Base-by-base conservation (phyloP, 805 yeast species). In the Candida ficus region DNA sequence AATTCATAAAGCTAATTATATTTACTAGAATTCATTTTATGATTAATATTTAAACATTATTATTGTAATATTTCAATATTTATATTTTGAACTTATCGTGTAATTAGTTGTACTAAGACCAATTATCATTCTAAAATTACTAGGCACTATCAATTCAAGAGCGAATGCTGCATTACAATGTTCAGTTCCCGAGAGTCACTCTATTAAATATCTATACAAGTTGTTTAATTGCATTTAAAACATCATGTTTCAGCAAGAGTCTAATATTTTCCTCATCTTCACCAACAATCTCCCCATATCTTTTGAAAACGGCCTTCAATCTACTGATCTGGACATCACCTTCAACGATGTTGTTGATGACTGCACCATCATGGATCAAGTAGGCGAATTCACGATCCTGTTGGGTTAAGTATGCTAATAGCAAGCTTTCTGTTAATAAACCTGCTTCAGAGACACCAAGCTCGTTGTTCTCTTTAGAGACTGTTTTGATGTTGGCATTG, bases 381-480 rank as follows among this genome's bases (percentile, higher is more conserved):
- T 66, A 61, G 0, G 81, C 80, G 56, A 78, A 76, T 44, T 73
- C 76, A 32, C 80, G 57, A 52, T 78, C 81, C 32, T 65, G 60
- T 29, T 66, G 62, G 17, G 66, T 64, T 28, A 78, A 53, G 40
- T 55, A 64, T 0, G 71, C 67, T 13, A 72, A 45, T 22, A 76
- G 56, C 29, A 77, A 50, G 3, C 77, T 57, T 46, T 77, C 78
- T 1, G 76, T 68, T 19, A 76, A 47, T 5, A 60, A 40, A 1
- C 76, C 76, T 13, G 68, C 53, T 3, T 67, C 63, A 0, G 80
- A 71, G 12, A 70, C 41, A 1, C 57, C 54, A 1, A 56, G 50
- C 1, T 57, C 44, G 20, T 58, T 56, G 37, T 61, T 66, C 7
- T 54, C 48, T 17, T 58, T 59, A 7, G 71, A 60, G 0, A 68